Evolutionary conservation across 1,284 basidiomycete species (phyloP).

Genomic region (Cryptococcus hybrid): DNA sequence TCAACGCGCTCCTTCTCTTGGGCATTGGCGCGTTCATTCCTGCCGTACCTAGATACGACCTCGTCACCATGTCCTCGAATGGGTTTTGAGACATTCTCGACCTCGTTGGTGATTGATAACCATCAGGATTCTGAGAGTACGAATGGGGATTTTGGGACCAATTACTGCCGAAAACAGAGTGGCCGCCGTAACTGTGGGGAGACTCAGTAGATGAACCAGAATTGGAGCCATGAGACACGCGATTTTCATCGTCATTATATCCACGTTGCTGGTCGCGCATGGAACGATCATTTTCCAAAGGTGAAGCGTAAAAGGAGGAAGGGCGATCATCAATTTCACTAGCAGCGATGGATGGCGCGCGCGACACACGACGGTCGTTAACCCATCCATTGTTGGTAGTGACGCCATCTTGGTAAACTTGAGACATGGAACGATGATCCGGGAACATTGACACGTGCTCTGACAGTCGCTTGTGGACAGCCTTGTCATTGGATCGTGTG

Average conservation of each 20-base stretch:
- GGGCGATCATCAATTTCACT: slow-evolving; percentile 50
- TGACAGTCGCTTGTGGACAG: slow-evolving; percentile 48
- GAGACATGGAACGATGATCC: slow-evolving; percentile 18
- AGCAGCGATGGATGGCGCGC: slow-evolving; percentile 42
- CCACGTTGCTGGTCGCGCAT: slow-evolving; percentile 23
- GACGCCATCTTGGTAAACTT: slow-evolving; percentile 4
- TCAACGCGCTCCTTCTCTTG: slow-evolving; percentile 21
- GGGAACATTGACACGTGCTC: slow-evolving; percentile 51
- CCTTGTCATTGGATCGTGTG: slow-evolving; percentile 46
- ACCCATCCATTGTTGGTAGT: background rate
- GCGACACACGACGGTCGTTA: slow-evolving; percentile 27
- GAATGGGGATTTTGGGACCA: slow-evolving; percentile 18
- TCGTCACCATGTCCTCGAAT: slow-evolving; percentile 47
- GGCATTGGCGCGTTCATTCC: slow-evolving; percentile 4
- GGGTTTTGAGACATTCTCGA: slow-evolving; percentile 34
- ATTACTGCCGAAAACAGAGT: slow-evolving; percentile 28
- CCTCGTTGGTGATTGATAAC: background rate
- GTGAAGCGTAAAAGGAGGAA: slow-evolving; percentile 50
- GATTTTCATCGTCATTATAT: slow-evolving; percentile 4
- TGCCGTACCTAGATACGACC: slow-evolving; percentile 27
- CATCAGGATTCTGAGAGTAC: background rate
- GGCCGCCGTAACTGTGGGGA: slow-evolving; percentile 16
- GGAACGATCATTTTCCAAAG: slow-evolving; percentile 45
- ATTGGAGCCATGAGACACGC: background rate
- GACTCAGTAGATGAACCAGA: slow-evolving; percentile 1